These are phyloP conservation scores for Xylaria scruposa DNA, from an alignment of 495 filamentous ascomycete species.

Conservation along the genomic window DNA sequence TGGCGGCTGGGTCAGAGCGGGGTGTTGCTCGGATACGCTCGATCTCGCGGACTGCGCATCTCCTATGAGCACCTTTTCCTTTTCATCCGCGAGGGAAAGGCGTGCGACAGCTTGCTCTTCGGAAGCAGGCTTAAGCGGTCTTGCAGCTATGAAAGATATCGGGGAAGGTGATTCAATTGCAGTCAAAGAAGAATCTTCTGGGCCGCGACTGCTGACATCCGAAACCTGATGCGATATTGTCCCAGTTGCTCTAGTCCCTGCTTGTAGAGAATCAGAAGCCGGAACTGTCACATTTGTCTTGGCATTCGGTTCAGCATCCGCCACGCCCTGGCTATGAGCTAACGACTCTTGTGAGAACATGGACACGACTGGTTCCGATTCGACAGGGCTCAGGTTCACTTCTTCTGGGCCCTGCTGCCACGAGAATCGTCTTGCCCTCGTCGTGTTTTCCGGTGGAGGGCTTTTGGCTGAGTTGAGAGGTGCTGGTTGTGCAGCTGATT, in stretches of 20 bases:
- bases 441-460: constrained; percentile 24
- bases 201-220: constrained; percentile 40
- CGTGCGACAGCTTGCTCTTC: constrained; percentile 27
- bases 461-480: constrained; percentile 32
- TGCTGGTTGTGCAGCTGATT: constrained; percentile 27
- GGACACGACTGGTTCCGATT: constrained; percentile 19
- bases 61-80: constrained; percentile 49
- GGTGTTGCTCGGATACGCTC: constrained; percentile 43
- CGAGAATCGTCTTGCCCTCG: constrained; percentile 54
- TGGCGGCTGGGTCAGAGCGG: constrained; percentile 35
- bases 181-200: constrained; percentile 32
- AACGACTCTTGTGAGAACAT: constrained; percentile 16
- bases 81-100: constrained; percentile 54
- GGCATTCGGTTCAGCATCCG: not conserved
- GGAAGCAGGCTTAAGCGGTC: constrained; percentile 4
- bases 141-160: constrained; percentile 37
- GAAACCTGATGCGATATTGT: constrained; percentile 47
- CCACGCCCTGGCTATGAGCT: not conserved
- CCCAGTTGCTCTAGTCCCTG: constrained; percentile 21
- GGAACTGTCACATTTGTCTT: constrained; percentile 7
- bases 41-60: constrained; percentile 44
- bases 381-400: constrained; percentile 22
- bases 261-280: constrained; percentile 24
- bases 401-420: constrained; percentile 56
- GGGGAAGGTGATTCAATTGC: constrained; percentile 46